Evolutionary conservation across 2,329 filamentous ascomycete species (phyloP).

Genomic region (Ophiostoma sp.): DNA sequence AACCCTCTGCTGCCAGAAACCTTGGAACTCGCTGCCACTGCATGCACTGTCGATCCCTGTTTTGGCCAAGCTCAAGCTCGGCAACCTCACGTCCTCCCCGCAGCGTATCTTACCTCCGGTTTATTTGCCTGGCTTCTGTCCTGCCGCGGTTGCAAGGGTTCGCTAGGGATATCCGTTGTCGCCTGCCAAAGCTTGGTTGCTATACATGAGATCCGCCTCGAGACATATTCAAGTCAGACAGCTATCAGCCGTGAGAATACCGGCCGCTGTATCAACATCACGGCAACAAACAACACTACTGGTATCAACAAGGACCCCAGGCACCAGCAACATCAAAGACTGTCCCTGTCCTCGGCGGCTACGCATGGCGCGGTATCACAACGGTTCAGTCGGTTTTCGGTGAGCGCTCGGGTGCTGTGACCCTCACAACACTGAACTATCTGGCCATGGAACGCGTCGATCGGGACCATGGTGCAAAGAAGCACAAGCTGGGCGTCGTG

Average conservation of each 20-base stretch:
- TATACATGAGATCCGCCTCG: background rate
- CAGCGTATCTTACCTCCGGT: background rate
- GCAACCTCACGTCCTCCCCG: conserved; percentile 6
- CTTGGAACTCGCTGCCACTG: conserved; percentile 20
- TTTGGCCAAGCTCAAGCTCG: conserved; percentile 5
- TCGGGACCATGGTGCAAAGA: conserved; percentile 31
- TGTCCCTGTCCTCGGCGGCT: no score
- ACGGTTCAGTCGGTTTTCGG: background rate
- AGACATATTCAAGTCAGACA: background rate
- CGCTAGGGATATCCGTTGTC: background rate
- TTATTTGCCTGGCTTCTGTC: background rate
- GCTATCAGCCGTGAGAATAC: no score
- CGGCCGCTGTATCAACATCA: no score
- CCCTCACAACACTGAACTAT: background rate
- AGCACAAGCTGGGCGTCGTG: conserved; percentile 66
- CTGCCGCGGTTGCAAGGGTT: background rate
- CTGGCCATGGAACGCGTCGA: conserved; percentile 33
- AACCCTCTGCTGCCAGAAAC: conserved; percentile 10
- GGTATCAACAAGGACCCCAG: background rate
- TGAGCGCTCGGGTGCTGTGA: background rate
- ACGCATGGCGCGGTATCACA: background rate
- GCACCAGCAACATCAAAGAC: no score
- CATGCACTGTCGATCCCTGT: conserved; percentile 22
- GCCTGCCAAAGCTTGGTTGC: background rate
- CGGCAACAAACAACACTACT: background rate